Evolutionary conservation across 148 eudicot species (phyloP).

Genomic region (Salicornia ramosissima): DNA sequence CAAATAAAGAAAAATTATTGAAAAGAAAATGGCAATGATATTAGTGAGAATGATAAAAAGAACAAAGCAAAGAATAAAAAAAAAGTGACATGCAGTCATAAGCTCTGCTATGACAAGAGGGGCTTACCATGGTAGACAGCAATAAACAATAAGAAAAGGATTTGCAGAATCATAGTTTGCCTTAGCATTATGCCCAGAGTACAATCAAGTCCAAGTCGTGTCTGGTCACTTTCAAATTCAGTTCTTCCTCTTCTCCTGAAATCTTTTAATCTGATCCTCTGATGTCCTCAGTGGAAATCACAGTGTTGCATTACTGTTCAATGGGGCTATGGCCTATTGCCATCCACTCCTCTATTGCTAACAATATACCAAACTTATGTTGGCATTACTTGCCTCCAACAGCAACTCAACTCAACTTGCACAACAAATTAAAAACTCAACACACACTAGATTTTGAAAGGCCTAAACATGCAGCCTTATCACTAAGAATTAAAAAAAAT

Average conservation of each 20-base stretch:
- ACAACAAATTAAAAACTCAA: not conserved
- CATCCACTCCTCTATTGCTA: not conserved
- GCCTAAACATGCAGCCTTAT: too few species aligned
- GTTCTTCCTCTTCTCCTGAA: not conserved
- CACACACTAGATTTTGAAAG: too few species aligned
- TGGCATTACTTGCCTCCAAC: not conserved
- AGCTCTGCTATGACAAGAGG: not conserved
- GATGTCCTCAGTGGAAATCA: not conserved
- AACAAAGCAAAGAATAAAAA: not conserved
- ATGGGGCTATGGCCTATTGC: not conserved
- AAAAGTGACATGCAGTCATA: not conserved
- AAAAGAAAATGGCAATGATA: not conserved
- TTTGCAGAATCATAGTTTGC: not conserved
- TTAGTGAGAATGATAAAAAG: not conserved
- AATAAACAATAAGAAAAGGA: not conserved
- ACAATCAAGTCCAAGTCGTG: not conserved
- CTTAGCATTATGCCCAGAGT: not conserved
- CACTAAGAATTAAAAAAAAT: too few species aligned
- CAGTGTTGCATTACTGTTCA: not conserved
- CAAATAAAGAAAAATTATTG: not conserved
- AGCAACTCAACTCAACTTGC: not conserved
- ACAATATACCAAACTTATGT: not conserved
- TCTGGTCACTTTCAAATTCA: too few species aligned
- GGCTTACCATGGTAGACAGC: not conserved
- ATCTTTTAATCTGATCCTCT: not conserved